These are phyloP conservation scores for Penicillium sp. DNA, from an alignment of 2,329 filamentous ascomycete species.

Conservation along the genomic window DNA sequence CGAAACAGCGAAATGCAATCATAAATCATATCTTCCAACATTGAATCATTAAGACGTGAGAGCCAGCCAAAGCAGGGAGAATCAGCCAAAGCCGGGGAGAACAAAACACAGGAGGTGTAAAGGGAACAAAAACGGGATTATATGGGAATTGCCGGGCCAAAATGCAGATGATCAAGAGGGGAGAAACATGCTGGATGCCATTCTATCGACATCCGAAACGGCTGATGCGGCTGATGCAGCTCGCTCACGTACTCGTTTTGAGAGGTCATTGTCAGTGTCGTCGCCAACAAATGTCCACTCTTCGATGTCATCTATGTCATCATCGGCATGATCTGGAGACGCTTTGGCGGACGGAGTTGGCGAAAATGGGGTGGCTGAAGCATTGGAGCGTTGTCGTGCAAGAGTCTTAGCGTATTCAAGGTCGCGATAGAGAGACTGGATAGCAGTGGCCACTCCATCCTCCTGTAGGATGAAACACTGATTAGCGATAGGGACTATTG, in stretches of 20 bases:
- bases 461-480: conserved; percentile 58
- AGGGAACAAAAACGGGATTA: neutral
- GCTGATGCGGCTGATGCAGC: conserved; percentile 2
- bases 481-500: neutral
- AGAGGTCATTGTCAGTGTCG: conserved; percentile 51
- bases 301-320: conserved; percentile 66
- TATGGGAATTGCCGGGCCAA: neutral
- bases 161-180: neutral
- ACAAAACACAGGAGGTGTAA: neutral
- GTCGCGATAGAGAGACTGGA: conserved; percentile 91
- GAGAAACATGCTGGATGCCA: conserved; percentile 17
- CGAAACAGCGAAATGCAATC: neutral
- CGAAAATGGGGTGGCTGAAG: conserved; percentile 37
- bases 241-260: conserved; percentile 35
- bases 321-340: conserved; percentile 41
- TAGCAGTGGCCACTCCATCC: conserved; percentile 83
- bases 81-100: neutral
- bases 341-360: conserved; percentile 36
- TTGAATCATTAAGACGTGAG: neutral
- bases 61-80: neutral
- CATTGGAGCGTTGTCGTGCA: conserved; percentile 62
- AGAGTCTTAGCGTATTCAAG: conserved; percentile 88
- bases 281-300: conserved; percentile 91
- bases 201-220: conserved; percentile 20
- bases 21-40: neutral